Conservation (phyloP, 1,139 yeast genomes). For the Zygosaccharomyces sapae region DNA sequence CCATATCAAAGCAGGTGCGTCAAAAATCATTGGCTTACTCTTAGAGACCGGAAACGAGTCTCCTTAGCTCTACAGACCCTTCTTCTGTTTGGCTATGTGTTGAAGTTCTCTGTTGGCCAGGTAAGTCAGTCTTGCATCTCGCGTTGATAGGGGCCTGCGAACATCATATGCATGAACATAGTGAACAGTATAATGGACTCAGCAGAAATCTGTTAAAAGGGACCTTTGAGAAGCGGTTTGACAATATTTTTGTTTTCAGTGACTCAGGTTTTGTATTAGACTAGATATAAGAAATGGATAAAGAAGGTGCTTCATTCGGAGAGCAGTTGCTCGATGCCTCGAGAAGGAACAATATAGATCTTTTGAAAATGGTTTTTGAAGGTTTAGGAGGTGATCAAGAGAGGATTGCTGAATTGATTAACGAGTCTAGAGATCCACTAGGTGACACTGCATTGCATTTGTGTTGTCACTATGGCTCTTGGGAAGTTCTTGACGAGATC, state of each 20-base stretch:
- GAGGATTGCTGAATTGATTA: conserved; percentile 58
- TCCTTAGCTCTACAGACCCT: neutral
- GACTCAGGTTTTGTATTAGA: neutral
- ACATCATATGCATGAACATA: neutral
- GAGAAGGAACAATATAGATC: conserved; percentile 81
- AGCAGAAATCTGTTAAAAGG: neutral
- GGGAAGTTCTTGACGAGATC: conserved; percentile 78
- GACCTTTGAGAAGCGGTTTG: neutral
- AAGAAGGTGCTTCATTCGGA: conserved; percentile 66
- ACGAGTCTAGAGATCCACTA: conserved; percentile 67
- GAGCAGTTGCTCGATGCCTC: conserved; percentile 87
- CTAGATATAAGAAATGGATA: conserved; percentile 9
- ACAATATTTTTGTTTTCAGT: neutral
- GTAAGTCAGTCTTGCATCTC: neutral
- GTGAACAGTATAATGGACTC: neutral
- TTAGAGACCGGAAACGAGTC: neutral
- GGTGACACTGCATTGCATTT: conserved; percentile 83
- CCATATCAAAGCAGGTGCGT: conserved; percentile 21
- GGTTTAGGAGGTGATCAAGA: conserved; percentile 45
- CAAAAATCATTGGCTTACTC: conserved; percentile 5
- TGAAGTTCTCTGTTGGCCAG: neutral
- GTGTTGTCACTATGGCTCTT: conserved; percentile 75
- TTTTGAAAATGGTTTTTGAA: conserved; percentile 54
- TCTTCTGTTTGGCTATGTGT: neutral
- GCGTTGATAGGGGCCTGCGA: conserved; percentile 6